phyloP scores from a whole-genome alignment of 345 rosid species.

The Eucalyptus erythrocorys region DNA sequence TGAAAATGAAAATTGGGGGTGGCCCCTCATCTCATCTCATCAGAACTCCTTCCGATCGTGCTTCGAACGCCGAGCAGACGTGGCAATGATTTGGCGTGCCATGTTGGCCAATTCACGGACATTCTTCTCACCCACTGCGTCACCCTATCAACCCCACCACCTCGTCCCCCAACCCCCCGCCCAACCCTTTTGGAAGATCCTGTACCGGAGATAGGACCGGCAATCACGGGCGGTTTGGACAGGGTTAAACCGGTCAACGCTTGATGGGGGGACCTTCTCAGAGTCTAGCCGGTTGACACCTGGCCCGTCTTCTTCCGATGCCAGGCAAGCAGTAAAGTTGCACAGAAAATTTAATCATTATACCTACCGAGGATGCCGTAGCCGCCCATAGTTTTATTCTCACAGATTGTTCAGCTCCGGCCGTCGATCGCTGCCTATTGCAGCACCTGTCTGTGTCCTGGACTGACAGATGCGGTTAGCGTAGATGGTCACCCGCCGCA shows the following conservation, averaged over 20 bases:
- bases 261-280: neutral
- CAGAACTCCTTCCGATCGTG: neutral
- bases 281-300: neutral
- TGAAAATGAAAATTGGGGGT: neutral
- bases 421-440: slow-evolving; percentile 36
- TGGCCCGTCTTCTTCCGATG: neutral
- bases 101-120: neutral
- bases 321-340: neutral
- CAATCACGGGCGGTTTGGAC: rapidly evolving
- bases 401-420: neutral
- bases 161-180: neutral
- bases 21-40: neutral
- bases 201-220: neutral
- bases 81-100: neutral
- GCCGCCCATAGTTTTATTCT: neutral
- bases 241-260: neutral
- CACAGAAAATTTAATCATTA: neutral
- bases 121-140: neutral
- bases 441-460: slow-evolving; percentile 34
- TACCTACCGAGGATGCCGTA: neutral
- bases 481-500: slow-evolving; percentile 72
- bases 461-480: slow-evolving; percentile 96
- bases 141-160: neutral
- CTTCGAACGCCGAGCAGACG: neutral
- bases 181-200: neutral